A percentile compares a stretch with the other conserved stretches of the same genome.
Conservation (phyloP, 306 rosid species). For the Benincasa hispida region DNA sequence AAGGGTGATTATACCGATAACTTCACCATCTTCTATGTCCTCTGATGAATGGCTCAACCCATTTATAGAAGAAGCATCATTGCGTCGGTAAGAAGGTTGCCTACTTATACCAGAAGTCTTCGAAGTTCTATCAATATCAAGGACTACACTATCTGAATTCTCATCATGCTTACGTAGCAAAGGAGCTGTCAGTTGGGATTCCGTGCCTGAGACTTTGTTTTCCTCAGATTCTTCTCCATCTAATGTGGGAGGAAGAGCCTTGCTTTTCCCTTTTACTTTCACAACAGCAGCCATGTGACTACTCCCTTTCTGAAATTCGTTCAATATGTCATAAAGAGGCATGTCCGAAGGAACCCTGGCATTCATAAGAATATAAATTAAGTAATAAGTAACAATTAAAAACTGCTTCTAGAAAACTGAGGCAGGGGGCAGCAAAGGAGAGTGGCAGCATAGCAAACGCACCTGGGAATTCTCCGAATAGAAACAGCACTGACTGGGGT, state of each 20-base stretch:
- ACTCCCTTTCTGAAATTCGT: slow-evolving; percentile 95
- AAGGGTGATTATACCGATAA: slow-evolving; percentile 86
- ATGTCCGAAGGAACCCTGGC: slow-evolving; percentile 90
- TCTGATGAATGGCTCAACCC: slow-evolving; percentile 27
- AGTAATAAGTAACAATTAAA: neutral
- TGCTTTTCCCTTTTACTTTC: slow-evolving; percentile 49
- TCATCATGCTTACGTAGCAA: slow-evolving; percentile 42
- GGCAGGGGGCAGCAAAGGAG: neutral
- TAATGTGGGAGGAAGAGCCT: slow-evolving; percentile 19
- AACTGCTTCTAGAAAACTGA: neutral
- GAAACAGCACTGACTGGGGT: slow-evolving; percentile 92
- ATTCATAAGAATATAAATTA: neutral
- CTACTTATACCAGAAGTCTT: slow-evolving; percentile 19
- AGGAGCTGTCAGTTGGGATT: slow-evolving; percentile 52
- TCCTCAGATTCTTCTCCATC: slow-evolving; percentile 41
- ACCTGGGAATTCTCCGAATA: slow-evolving; percentile 92
- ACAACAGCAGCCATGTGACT: slow-evolving; percentile 99
- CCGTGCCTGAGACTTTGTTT: slow-evolving; percentile 14
- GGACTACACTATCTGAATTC: slow-evolving; percentile 29
- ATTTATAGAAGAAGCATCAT: slow-evolving; percentile 23
- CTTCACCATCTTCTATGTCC: slow-evolving; percentile 84
- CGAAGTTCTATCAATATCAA: slow-evolving; percentile 59
- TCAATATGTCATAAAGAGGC: slow-evolving; percentile 93
- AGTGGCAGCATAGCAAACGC: slow-evolving; percentile 5
- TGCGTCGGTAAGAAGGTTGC: slow-evolving; percentile 21